Evolutionary conservation across 2,329 filamentous ascomycete species (phyloP).

Genomic region (Geosmithia flava): DNA sequence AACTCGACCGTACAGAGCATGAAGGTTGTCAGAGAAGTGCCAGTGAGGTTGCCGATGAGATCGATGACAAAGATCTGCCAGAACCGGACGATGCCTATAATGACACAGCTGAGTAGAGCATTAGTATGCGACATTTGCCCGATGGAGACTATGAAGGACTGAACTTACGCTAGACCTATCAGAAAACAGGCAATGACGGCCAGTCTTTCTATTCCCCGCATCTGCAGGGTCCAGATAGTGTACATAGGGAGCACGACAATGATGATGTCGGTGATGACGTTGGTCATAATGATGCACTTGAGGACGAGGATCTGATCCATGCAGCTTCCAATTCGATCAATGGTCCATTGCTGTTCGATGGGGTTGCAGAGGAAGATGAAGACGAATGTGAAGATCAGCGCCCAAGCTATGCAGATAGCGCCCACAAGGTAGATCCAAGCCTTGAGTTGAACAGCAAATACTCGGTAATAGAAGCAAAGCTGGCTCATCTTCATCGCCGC

Average conservation of each 20-base stretch:
- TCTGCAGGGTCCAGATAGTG: conserved; percentile 19
- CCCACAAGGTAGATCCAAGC: conserved; percentile 15
- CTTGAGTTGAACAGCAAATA: conserved; percentile 9
- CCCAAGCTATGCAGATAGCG: conserved; percentile 7
- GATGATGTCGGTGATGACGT: conserved; percentile 20
- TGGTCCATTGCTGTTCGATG: conserved; percentile 9
- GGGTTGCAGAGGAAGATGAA: conserved; percentile 11
- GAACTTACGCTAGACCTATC: conserved; percentile 8
- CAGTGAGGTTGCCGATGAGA: conserved; percentile 5
- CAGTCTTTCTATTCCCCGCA: conserved; percentile 10
- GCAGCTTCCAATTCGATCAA: conserved; percentile 8
- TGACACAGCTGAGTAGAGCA: neutral
- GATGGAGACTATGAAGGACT: neutral
- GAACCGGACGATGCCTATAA: conserved; percentile 5
- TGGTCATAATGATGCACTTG: conserved; percentile 12
- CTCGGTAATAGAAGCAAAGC: conserved; percentile 13
- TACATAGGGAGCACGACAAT: conserved; percentile 21
- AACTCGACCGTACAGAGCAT: conserved; percentile 6
- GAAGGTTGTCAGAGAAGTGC: conserved; percentile 5
- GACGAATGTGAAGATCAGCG: conserved; percentile 7
- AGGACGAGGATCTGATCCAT: conserved; percentile 9
- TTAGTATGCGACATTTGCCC: neutral
- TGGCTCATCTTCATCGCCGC: conserved; percentile 12
- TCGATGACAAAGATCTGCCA: conserved; percentile 5
- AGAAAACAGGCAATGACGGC: conserved; percentile 10